Base-by-base conservation (phyloP, 1,284 basidiomycete species). In the Tylopilus orsonianus region DNA sequence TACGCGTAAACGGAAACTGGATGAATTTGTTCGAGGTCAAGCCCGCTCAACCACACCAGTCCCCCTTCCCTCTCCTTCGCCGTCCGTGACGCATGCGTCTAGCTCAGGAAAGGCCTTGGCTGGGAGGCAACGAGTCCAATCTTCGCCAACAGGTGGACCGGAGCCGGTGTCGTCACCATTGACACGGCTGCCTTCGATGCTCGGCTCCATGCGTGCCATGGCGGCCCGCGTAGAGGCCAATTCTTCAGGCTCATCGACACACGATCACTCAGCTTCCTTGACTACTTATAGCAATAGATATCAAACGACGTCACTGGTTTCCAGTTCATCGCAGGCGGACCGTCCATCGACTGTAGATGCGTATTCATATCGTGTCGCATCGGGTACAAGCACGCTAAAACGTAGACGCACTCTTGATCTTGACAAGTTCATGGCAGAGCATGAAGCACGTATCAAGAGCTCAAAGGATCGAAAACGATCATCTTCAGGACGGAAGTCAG, bases 331-430 rank as follows among this genome's bases (percentile, higher is more conserved):
- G 2, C 50, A 27, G 13, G 26, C 10, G 1, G 35, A 36, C 8
- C 26, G 37, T 33, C 22, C 38, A 16, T 23, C 3, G 16, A 23
- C 9, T 27, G 6, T 16, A 14, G 35, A 41, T 5, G 9, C 22
- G n/a, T 44, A 38, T 14, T 24, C 29, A 19, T 50, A 37, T 26
- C 36, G 18, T 24, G 14, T 30, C 14, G 39, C 29, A 2, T 38
- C 39, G 4, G 50, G 44, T 36, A 32, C 27, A 36, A 41, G 27
- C 36, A 38, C 54, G 19, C 49, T 62, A n/a, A 61, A 64, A 37
- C 73, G 81, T 22, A 86, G 83, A 59, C 77, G 83, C 13, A 83
- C 78, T 3, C 67, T 85, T 23, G 82, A 77, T 3, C 67, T 85
- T 23, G 82, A 77, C 52, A 80, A 86, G 35, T 74, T 82, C 57